Conservation (phyloP, 1,284 basidiomycete genomes). For the Boletus semigastroideus region DNA sequence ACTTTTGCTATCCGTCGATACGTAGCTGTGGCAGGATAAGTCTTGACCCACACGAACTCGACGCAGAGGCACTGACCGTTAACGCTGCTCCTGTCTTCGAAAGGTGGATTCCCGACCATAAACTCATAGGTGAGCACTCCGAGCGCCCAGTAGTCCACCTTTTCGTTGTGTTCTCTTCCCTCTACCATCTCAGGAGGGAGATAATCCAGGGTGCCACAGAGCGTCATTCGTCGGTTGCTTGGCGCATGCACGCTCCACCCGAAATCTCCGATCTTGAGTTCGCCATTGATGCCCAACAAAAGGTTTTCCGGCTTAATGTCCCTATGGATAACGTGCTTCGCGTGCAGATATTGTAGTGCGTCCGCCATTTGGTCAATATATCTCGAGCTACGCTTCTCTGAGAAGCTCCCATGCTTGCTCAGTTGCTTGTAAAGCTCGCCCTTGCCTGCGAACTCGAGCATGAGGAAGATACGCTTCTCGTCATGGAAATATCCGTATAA, state of each 20-base stretch:
- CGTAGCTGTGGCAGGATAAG: conserved; percentile 56
- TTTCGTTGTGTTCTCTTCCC: conserved; percentile 81
- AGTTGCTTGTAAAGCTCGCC: conserved; percentile 97
- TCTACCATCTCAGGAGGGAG: conserved; percentile 99
- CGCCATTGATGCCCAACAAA: conserved; percentile 91
- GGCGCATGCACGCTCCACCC: conserved; percentile 99
- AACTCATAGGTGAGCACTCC: conserved; percentile 98
- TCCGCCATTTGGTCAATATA: conserved; percentile 99
- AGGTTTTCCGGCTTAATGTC: conserved; percentile 99
- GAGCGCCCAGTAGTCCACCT: conserved; percentile 96
- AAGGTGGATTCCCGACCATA: conserved; percentile 88
- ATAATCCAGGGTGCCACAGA: conserved; percentile 97
- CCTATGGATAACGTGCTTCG: conserved; percentile 97
- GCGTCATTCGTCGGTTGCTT: conserved; percentile 81
- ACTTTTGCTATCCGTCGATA: conserved; percentile 84
- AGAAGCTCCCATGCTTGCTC: conserved; percentile 81
- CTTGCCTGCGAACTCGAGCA: conserved; percentile 95
- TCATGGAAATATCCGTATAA: conserved; percentile 98
- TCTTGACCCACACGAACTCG: not conserved
- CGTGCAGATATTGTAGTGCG: conserved; percentile 89
- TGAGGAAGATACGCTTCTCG: conserved; percentile 95
- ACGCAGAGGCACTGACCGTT: conserved; percentile 50
- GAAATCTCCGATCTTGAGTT: conserved; percentile 98
- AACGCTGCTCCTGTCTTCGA: conserved; percentile 83
- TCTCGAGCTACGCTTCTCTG: conserved; percentile 81